These are phyloP conservation scores for Wickerhamiella brachini DNA, from an alignment of 805 yeast species.

Conservation along the genomic window DNA sequence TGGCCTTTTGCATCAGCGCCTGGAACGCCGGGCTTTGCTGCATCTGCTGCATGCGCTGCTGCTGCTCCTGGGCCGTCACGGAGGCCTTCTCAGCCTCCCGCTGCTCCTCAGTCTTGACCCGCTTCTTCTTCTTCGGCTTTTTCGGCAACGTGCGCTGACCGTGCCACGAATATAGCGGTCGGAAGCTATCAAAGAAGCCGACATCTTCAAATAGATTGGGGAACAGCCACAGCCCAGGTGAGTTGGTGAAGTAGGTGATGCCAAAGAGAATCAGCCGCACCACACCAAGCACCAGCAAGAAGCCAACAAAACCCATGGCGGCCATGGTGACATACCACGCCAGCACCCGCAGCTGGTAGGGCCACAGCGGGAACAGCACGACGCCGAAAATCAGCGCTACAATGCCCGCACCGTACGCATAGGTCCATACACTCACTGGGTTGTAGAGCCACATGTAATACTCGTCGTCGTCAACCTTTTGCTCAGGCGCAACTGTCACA, in stretches of 20 bases:
- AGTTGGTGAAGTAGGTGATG: constrained; percentile 41
- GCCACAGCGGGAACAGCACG: constrained; percentile 91
- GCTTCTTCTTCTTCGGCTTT: constrained; percentile 16
- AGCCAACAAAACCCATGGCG: constrained; percentile 54
- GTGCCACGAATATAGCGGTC: constrained; percentile 80
- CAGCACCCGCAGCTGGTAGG: constrained; percentile 70
- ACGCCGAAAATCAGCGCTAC: constrained; percentile 48
- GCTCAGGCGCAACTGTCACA: constrained; percentile 25
- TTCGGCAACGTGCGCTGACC: constrained; percentile 25
- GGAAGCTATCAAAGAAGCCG: constrained; percentile 83
- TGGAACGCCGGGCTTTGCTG: constrained; percentile 4
- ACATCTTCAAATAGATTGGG: constrained; percentile 94
- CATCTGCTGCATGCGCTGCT: background rate
- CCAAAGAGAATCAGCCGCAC: constrained; percentile 59
- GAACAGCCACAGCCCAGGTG: constrained; percentile 86
- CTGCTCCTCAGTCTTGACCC: constrained; percentile 6
- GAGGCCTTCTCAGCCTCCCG: constrained; percentile 2
- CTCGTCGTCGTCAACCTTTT: constrained; percentile 28
- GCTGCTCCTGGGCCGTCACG: constrained; percentile 2
- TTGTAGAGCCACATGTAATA: constrained; percentile 78
- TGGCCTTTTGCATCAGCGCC: constrained; percentile 9
- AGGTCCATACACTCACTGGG: constrained; percentile 53
- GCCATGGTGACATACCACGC: constrained; percentile 84
- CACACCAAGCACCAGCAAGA: constrained; percentile 66
- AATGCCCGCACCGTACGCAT: constrained; percentile 39